Conservation (phyloP, 2,329 filamentous ascomycete genomes). For the Diaporthe citri region DNA sequence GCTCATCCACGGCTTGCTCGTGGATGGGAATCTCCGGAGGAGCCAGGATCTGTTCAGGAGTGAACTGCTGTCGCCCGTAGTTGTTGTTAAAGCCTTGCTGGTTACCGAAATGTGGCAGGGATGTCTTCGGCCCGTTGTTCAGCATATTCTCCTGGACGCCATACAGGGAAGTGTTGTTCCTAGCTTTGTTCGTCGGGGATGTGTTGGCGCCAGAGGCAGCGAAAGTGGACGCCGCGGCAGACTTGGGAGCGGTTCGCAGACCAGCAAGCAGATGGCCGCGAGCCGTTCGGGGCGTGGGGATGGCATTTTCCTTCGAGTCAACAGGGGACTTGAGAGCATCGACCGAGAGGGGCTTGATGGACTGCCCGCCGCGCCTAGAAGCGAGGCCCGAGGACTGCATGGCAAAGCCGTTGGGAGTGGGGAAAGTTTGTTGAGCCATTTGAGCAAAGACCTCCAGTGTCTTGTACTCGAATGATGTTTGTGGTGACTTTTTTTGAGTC, state of each 20-base stretch:
- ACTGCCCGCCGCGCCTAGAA: conserved; percentile 84
- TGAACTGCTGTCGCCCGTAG: conserved; percentile 67
- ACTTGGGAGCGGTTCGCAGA: conserved; percentile 93
- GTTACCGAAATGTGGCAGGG: conserved; percentile 57
- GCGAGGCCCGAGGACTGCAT: conserved; percentile 85
- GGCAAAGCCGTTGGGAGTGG: conserved; percentile 77
- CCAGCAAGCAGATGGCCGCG: conserved; percentile 95
- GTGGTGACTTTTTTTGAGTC: background rate
- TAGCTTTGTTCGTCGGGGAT: conserved; percentile 55
- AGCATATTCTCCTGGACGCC: conserved; percentile 58
- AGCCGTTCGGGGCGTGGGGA: conserved; percentile 90
- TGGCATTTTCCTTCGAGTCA: conserved; percentile 74
- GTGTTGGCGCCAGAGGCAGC: conserved; percentile 57
- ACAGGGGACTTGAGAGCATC: conserved; percentile 75
- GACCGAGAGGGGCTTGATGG: conserved; percentile 90
- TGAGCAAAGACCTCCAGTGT: conserved; percentile 90
- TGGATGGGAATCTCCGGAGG: conserved; percentile 85
- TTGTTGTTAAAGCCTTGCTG: conserved; percentile 46
- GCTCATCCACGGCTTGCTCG: conserved; percentile 72
- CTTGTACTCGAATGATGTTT: conserved; percentile 68
- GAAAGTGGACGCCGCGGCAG: conserved; percentile 77
- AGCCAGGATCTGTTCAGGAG: conserved; percentile 88
- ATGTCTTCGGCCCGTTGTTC: conserved; percentile 67
- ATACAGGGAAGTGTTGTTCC: conserved; percentile 59
- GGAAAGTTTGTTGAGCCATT: conserved; percentile 92